A percentile compares a stretch with the other conserved stretches of the same genome.
Conservation (phyloP, 164 flowering plant genomes). For the Vitis amurensis region DNA sequence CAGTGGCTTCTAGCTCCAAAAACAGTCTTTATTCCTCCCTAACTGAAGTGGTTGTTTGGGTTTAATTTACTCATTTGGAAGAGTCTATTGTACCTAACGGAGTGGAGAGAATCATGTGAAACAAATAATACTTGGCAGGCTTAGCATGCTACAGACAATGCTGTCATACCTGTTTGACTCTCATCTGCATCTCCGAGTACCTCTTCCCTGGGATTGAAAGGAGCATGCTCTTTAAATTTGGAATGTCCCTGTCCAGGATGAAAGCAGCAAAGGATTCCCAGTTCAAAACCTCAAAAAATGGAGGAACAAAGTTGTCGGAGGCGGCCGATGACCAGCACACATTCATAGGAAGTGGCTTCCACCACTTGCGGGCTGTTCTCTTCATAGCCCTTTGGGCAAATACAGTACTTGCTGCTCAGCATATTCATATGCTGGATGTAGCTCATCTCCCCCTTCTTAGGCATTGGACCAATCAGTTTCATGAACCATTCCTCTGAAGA, state of each 20-base stretch:
- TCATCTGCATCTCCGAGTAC: neutral
- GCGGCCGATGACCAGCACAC: neutral
- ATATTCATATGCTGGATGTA: neutral
- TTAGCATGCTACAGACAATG: conserved; percentile 65
- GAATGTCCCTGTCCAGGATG: neutral
- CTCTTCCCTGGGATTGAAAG: conserved; percentile 1
- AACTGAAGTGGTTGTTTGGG: conserved; percentile 1
- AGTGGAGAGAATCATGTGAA: conserved; percentile 70
- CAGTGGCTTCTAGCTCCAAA: no score
- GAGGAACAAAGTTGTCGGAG: conserved; percentile 4
- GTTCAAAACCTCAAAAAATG: neutral
- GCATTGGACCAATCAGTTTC: neutral
- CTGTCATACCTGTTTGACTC: conserved; percentile 7
- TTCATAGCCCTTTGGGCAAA: neutral
- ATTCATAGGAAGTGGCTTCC: neutral
- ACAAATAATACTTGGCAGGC: conserved; percentile 59
- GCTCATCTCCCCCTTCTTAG: neutral
- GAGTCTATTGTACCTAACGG: conserved; percentile 60
- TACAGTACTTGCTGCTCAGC: conserved; percentile 1
- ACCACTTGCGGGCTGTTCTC: neutral
- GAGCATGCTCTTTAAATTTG: conserved; percentile 1
- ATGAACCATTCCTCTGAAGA: no score
- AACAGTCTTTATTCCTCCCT: no score
- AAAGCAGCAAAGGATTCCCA: conserved; percentile 3
- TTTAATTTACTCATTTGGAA: conserved; percentile 13